A percentile compares a stretch with the other conserved stretches of the same genome.
Conservation (phyloP, 139 green algal genomes). For the Chlamydomonas sphaeroides region DNA sequence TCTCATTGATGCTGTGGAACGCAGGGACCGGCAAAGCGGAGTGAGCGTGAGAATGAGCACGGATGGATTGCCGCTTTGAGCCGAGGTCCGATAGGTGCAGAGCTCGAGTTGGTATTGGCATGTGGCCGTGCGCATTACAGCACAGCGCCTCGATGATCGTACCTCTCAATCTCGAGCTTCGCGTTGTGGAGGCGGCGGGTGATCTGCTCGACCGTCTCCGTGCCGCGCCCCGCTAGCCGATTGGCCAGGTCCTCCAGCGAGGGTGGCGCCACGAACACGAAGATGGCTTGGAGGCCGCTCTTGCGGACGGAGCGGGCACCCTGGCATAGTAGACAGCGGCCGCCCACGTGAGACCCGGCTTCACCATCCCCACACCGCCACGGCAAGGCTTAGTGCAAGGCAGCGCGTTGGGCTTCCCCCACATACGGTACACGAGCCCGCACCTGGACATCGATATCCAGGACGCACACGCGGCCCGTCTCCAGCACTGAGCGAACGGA, state of each 20-base stretch:
- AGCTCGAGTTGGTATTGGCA: no score
- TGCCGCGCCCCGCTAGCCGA: conserved; percentile 77
- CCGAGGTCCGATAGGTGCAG: no score
- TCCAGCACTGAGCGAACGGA: conserved; percentile 74
- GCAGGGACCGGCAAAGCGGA: no score
- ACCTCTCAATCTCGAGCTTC: conserved; percentile 78
- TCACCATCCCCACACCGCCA: no score
- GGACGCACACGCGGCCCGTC: conserved; percentile 54
- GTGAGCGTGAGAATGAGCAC: no score
- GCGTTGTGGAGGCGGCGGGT: conserved; percentile 71
- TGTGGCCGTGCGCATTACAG: no score
- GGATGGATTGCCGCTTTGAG: no score
- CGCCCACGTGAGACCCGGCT: no score
- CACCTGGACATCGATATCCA: conserved; percentile 54
- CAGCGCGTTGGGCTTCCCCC: no score
- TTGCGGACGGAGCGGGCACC: conserved; percentile 55
- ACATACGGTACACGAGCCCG: no score
- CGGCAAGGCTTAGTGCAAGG: no score
- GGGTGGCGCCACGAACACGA: conserved; percentile 89
- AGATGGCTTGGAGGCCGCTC: conserved; percentile 68
- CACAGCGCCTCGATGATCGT: no score
- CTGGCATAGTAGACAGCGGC: conserved; percentile 45
- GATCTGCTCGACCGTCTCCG: conserved; percentile 82
- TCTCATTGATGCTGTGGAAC: conserved; percentile 65
- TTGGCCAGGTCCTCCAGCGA: conserved; percentile 80